Base-by-base conservation (phyloP, 768 basidiomycete genomes). In the Phanerochaete sordida region DNA sequence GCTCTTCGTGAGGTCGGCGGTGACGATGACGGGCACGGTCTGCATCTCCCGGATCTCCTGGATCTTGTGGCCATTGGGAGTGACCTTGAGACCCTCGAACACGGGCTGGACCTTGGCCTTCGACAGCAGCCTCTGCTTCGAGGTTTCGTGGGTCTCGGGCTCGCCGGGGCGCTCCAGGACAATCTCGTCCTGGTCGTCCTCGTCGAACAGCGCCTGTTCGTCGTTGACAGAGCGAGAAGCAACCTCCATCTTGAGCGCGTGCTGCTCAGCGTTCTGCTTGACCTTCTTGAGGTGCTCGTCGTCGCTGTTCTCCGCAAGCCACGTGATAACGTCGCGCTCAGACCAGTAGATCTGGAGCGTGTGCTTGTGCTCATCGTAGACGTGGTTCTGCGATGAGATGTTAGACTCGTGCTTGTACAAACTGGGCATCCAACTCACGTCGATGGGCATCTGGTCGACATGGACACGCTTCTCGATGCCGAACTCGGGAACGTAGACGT, bases 381-480 rank as follows among this genome's bases (percentile, higher is more conserved):
- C 93, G 69, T 94, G 90, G 67, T 96, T 98, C 90, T 96, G 64
- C 4, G 53, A 15, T 26, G n/a, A 28, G 11, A 2, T 4, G 51
- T 59, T 46, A 55, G 30, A 3, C 48, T 46, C 35, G 23, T 19
- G 23, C 37, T 51, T 24, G 52, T 30, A 26, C 9, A 31, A 2
- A 56, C 3, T 15, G 23, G 49, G 23, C 23, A 33, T 31, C 13
- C 24, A 9, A 74, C 88, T 75, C 69, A 95, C 93, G 65, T 97
- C 93, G 60, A 97, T 93, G 26, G 97, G 96, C 93, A 99, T 97
- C 75, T 98, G 95, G 71, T 98, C 97, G 44, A 95, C 93, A 68
- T 98, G 97, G 2, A 98, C 95, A 37, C 97, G 85, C 79, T 99
- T 99, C 78, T 99, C 97, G 66, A 99, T 98, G 31, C 96, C 93